Evolutionary conservation across 345 rosid species (phyloP), one percentile per base, ranked within the genome.

Genomic region (Gossypium stocksii): DNA sequence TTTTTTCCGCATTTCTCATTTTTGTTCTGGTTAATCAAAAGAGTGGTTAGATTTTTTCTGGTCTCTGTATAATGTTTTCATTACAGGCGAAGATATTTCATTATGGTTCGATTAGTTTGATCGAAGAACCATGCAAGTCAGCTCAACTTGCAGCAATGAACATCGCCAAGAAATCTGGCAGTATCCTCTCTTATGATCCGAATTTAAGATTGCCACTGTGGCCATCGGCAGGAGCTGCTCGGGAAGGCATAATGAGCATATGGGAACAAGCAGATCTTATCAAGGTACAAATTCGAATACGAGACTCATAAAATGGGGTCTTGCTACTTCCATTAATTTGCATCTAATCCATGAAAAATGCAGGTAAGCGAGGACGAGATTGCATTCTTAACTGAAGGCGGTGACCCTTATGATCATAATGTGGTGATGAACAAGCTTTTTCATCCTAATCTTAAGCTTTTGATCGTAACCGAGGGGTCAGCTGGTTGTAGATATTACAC

Each of bases 361-460:
- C 86, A 93, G 99, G 79, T 96, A 71, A 96, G 93, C 22, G 99
- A 96, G 81, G 99, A 96, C 1, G 99, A 96, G 85, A 91, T 93
- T 41, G 78, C 84, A 62, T 93, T 96, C 85, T 77, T 91, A 80
- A 89, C 92, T 0, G 89, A 89, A 70, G 93, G 84, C 1, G 87
- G 83, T 51, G 91, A 90, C 82, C 86, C 90, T 70, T 74, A 76
- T 72, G 92, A 91, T 67, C 93, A 91, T 74, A 79, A 83, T 1
- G 89, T 86, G 67, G 97, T 91, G 78, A 74, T 87, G 85, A 64
- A 82, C 64, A 91, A 86, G 82, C 89, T 91, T 27, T 91, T 84
- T 74, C 97, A 90, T 84, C 92, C 95, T 22, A 78, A 88, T 73
- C 90, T 93, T 59, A 91, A 85, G 82, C 98, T 96, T 82, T 87